phyloP scores from a whole-genome alignment of 1,284 basidiomycete genomes.

The Singerocomus rubriflavus region DNA sequence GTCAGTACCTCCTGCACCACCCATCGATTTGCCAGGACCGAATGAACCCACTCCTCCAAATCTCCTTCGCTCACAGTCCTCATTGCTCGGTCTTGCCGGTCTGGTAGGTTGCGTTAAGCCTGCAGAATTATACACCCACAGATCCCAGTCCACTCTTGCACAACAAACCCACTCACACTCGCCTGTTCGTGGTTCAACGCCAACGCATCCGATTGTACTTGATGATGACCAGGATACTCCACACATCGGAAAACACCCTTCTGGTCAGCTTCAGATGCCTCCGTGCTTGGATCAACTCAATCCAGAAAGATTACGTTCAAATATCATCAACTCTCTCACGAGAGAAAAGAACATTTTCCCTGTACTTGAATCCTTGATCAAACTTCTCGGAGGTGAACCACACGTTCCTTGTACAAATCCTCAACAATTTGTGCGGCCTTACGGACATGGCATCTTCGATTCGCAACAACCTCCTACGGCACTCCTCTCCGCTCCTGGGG shows the following conservation, averaged over 20 bases:
- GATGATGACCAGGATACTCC: conserved; percentile 49
- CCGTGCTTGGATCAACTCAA: conserved; percentile 28
- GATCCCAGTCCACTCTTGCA: conserved; percentile 29
- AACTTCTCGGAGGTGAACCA: conserved; percentile 41
- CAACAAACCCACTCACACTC: conserved; percentile 13
- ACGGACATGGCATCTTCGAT: conserved; percentile 15
- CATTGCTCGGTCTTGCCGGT: conserved; percentile 67
- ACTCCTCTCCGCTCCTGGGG: neutral
- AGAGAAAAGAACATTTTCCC: conserved; percentile 66
- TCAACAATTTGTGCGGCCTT: conserved; percentile 24
- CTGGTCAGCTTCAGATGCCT: conserved; percentile 4
- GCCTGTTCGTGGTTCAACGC: conserved; percentile 45
- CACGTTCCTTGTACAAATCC: conserved; percentile 1
- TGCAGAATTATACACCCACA: conserved; percentile 39
- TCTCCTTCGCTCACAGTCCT: conserved; percentile 68
- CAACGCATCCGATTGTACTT: conserved; percentile 65
- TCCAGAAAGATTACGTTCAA: conserved; percentile 43
- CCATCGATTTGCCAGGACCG: conserved; percentile 62
- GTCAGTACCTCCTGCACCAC: conserved; percentile 36
- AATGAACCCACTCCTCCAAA: conserved; percentile 59
- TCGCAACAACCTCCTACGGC: conserved; percentile 13
- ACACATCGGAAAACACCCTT: conserved; percentile 7
- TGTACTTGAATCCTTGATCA: conserved; percentile 57
- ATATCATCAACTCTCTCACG: conserved; percentile 56
- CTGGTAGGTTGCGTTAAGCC: conserved; percentile 63